Evolutionary conservation across 2,329 filamentous ascomycete species (phyloP).

Genomic region (Colletotrichum siamense): DNA sequence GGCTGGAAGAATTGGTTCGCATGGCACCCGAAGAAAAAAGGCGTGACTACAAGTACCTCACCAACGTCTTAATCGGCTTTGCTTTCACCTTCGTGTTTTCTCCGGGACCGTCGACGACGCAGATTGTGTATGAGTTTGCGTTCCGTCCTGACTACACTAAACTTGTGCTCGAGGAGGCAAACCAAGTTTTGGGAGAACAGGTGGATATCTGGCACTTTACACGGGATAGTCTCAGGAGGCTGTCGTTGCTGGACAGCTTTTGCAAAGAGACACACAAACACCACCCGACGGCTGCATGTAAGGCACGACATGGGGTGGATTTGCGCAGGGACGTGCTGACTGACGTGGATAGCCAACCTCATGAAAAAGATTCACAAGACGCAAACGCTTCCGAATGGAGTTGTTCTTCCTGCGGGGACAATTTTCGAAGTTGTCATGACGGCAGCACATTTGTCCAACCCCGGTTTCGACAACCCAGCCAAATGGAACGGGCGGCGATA

Average conservation of each 20-base stretch:
- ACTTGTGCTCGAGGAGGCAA: not conserved
- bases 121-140: conserved; percentile 17
- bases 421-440: conserved; percentile 15
- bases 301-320: not conserved
- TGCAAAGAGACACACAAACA: conserved; percentile 19
- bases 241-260: conserved; percentile 15
- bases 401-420: conserved; percentile 3
- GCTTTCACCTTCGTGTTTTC: conserved; percentile 15
- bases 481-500: conserved; percentile 13
- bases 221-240: not conserved
- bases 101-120: conserved; percentile 6
- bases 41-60: conserved; percentile 10
- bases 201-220: not conserved
- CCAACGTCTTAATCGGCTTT: conserved; percentile 14
- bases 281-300: conserved; percentile 12
- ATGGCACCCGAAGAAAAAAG: conserved; percentile 5
- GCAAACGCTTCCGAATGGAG: conserved; percentile 3
- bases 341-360: not conserved
- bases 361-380: conserved; percentile 19
- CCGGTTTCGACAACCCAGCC: not conserved
- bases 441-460: conserved; percentile 12
- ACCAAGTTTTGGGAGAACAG: not conserved
- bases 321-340: not conserved
- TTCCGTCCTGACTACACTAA: conserved; percentile 8
- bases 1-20: conserved; percentile 6